phyloP scores from a whole-genome alignment of 345 rosid species.

The Leavenworthia alabamica region DNA sequence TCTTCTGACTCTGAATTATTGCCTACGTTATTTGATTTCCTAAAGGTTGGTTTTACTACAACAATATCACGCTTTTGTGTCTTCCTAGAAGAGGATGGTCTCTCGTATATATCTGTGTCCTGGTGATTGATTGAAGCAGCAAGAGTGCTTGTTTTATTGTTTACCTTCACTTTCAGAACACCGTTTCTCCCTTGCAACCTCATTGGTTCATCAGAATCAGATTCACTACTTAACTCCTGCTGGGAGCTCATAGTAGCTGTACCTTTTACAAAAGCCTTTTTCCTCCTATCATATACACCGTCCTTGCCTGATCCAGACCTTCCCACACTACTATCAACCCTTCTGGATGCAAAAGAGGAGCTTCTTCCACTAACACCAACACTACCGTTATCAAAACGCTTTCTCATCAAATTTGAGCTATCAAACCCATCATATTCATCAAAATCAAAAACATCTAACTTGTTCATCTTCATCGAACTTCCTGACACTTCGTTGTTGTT shows the following conservation, averaged over 20 bases:
- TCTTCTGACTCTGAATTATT: constrained; percentile 49
- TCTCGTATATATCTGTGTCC: constrained; percentile 39
- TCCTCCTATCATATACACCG: constrained; percentile 42
- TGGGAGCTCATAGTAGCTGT: constrained; percentile 28
- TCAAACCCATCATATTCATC: constrained; percentile 74
- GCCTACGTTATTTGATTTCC: constrained; percentile 35
- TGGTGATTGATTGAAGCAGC: constrained; percentile 29
- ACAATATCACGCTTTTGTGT: constrained; percentile 34
- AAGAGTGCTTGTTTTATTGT: constrained; percentile 32
- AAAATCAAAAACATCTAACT: constrained; percentile 72
- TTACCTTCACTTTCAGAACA: constrained; percentile 82
- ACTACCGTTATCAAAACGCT: constrained; percentile 38
- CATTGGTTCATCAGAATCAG: constrained; percentile 52
- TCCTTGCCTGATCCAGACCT: constrained; percentile 54
- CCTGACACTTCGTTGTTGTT: constrained; percentile 35
- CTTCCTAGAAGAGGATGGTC: constrained; percentile 30
- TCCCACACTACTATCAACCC: constrained; percentile 37
- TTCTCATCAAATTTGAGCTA: constrained; percentile 39
- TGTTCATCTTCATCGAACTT: constrained; percentile 48
- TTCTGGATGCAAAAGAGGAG: constrained; percentile 28
- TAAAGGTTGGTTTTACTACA: constrained; percentile 30
- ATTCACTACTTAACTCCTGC: constrained; percentile 38
- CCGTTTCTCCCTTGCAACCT: constrained; percentile 96
- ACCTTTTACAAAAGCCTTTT: constrained; percentile 36
- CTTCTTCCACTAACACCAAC: constrained; percentile 37